Evolutionary conservation across 139 green algal species (phyloP).

Genomic region (Chlamydomonas sp.): DNA sequence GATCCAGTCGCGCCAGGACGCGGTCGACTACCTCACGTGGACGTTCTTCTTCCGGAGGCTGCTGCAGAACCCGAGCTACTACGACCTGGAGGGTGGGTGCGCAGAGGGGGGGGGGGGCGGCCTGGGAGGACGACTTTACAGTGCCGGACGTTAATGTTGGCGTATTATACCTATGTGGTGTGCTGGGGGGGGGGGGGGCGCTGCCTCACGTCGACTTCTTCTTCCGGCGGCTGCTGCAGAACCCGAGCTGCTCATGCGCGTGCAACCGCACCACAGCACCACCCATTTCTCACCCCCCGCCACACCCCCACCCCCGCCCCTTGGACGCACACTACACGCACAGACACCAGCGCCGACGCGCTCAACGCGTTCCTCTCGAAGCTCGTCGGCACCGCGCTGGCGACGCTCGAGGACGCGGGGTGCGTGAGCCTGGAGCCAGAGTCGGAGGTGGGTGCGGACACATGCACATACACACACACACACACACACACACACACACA

Average conservation of each 20-base stretch:
- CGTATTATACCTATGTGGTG: too few species aligned
- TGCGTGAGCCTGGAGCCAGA: slow-evolving; percentile 42
- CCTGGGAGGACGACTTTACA: too few species aligned
- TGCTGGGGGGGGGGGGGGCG: too few species aligned
- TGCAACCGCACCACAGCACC: too few species aligned
- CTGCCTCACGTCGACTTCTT: slow-evolving; percentile 98
- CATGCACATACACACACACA: too few species aligned
- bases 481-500: too few species aligned
- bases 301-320: too few species aligned
- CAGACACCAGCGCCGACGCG: slow-evolving; percentile 39
- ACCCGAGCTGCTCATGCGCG: slow-evolving; percentile 94
- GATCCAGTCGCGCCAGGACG: slow-evolving; percentile 65
- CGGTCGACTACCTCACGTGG: slow-evolving; percentile 94
- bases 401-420: slow-evolving; percentile 61
- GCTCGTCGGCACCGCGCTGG: slow-evolving; percentile 67
- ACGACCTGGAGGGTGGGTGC: slow-evolving; percentile 63
- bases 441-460: too few species aligned
- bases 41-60: slow-evolving; percentile 83
- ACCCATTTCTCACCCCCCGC: too few species aligned
- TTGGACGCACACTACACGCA: background rate
- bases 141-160: too few species aligned
- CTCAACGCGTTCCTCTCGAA: slow-evolving; percentile 69
- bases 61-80: slow-evolving; percentile 92
- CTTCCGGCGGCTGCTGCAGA: slow-evolving; percentile 66
- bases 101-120: slow-evolving; percentile 1